phyloP scores from a whole-genome alignment of 2,329 filamentous ascomycete species.

The Fonsecaea nubica region DNA sequence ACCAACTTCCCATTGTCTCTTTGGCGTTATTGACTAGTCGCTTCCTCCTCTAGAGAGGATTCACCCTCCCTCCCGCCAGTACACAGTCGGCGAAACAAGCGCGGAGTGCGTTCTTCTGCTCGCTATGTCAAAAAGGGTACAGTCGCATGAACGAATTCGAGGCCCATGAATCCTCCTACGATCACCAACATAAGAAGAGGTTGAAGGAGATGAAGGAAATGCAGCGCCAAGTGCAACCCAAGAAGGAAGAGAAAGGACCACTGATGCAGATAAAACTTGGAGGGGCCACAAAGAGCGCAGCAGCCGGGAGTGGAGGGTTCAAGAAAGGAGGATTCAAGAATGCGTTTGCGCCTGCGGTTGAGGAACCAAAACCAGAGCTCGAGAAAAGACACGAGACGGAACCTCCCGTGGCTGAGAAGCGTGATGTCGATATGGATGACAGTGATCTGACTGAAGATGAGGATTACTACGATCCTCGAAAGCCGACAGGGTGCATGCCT shows the following conservation, averaged over 20 bases:
- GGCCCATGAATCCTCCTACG: conserved; percentile 90
- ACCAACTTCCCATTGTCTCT: background rate
- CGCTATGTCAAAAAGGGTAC: conserved; percentile 92
- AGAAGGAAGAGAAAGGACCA: conserved; percentile 52
- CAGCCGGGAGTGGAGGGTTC: conserved; percentile 56
- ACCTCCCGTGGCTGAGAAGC: conserved; percentile 44
- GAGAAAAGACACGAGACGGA: conserved; percentile 55
- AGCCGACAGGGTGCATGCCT: conserved; percentile 57
- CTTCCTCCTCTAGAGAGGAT: conserved; percentile 31
- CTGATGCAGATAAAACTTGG: conserved; percentile 48
- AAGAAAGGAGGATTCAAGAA: conserved; percentile 86
- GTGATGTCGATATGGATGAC: conserved; percentile 60
- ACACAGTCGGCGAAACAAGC: conserved; percentile 74
- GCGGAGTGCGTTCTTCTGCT: conserved; percentile 80
- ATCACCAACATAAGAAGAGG: conserved; percentile 88
- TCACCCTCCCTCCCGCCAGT: conserved; percentile 55
- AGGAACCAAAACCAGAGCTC: conserved; percentile 42
- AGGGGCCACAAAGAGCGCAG: conserved; percentile 46
- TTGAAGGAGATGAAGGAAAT: conserved; percentile 56
- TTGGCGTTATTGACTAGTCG: conserved; percentile 35
- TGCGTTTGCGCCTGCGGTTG: conserved; percentile 61
- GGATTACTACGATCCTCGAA: conserved; percentile 60
- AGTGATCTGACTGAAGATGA: conserved; percentile 72
- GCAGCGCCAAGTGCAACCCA: conserved; percentile 46
- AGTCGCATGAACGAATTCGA: conserved; percentile 95